Evolutionary conservation across 495 filamentous ascomycete genomes (phyloP).

Genomic region (Friedmanniomyces endolithicus): DNA sequence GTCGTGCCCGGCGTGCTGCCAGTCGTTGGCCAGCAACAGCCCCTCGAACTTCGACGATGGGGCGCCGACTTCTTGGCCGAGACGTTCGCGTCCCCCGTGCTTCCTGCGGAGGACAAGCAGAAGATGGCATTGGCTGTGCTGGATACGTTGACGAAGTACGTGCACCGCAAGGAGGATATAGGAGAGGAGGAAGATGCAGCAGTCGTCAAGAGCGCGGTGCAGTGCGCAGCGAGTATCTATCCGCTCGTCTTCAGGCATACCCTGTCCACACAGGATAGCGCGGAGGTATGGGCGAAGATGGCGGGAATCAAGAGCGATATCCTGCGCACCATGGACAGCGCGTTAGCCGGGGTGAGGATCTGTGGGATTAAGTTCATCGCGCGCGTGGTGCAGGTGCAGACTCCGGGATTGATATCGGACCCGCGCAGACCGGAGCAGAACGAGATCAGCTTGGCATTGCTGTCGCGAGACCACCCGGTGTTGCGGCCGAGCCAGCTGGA

Average conservation of each 20-base stretch:
- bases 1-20: slow-evolving; percentile 83
- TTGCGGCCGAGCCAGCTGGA: slow-evolving; percentile 70
- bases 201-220: slow-evolving; percentile 70
- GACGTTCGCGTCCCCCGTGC: slow-evolving; percentile 76
- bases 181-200: slow-evolving; percentile 48
- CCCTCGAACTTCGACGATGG: slow-evolving; percentile 81
- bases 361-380: slow-evolving; percentile 97
- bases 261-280: slow-evolving; percentile 66
- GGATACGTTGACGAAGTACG: slow-evolving; percentile 56
- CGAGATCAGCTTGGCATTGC: slow-evolving; percentile 73
- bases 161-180: slow-evolving; percentile 47
- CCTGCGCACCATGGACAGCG: slow-evolving; percentile 74
- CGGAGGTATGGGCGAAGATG: slow-evolving; percentile 72
- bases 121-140: slow-evolving; percentile 58
- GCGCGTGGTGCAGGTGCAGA: slow-evolving; percentile 83
- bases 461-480: slow-evolving; percentile 68
- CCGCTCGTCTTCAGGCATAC: slow-evolving; percentile 81
- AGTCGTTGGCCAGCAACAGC: slow-evolving; percentile 63
- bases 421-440: slow-evolving; percentile 73
- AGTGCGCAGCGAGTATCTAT: slow-evolving; percentile 81
- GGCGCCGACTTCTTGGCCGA: slow-evolving; percentile 93
- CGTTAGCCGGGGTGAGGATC: slow-evolving; percentile 61
- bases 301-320: slow-evolving; percentile 79
- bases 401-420: slow-evolving; percentile 67
- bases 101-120: slow-evolving; percentile 62